Conservation (phyloP, 208 protist genomes). For the Leishmania aethiopica region DNA sequence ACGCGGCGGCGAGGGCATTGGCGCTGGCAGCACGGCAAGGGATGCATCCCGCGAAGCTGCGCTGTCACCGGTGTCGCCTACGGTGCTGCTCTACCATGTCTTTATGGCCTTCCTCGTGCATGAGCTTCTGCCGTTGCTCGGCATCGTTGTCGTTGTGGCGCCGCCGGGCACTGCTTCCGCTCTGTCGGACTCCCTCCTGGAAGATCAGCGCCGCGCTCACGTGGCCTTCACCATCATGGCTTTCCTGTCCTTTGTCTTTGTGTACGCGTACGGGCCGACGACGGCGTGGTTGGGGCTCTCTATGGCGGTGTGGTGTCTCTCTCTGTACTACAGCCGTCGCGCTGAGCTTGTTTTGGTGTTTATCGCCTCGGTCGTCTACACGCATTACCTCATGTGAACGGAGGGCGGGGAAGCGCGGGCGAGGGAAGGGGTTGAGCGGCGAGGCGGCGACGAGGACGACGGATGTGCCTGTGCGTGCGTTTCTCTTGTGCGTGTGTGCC, state of each 20-base stretch:
- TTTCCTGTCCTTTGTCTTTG: conserved; percentile 29
- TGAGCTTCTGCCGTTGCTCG: conserved; percentile 35
- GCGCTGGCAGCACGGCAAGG: neutral
- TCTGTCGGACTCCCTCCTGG: conserved; percentile 9
- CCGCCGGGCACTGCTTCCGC: neutral
- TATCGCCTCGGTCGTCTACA: conserved; percentile 37
- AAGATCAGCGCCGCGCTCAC: conserved; percentile 33
- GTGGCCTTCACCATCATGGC: conserved; percentile 41
- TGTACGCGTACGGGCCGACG: conserved; percentile 15
- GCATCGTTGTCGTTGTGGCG: conserved; percentile 3
- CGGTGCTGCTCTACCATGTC: conserved; percentile 30
- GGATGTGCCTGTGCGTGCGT: neutral
- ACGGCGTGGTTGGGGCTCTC: conserved; percentile 19
- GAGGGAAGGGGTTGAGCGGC: neutral
- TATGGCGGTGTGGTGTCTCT: conserved; percentile 34
- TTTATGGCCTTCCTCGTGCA: conserved; percentile 41
- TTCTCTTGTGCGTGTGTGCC: neutral
- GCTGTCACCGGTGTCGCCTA: conserved; percentile 16
- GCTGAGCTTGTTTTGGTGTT: conserved; percentile 33
- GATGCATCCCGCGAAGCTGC: neutral
- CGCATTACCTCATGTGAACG: conserved; percentile 27
- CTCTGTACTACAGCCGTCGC: conserved; percentile 34
- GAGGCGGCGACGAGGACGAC: neutral
- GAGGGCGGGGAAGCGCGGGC: neutral
- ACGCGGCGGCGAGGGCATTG: neutral